Conservation (phyloP, 2,329 filamentous ascomycete genomes). For the Pseudogymnoascus sp. region DNA sequence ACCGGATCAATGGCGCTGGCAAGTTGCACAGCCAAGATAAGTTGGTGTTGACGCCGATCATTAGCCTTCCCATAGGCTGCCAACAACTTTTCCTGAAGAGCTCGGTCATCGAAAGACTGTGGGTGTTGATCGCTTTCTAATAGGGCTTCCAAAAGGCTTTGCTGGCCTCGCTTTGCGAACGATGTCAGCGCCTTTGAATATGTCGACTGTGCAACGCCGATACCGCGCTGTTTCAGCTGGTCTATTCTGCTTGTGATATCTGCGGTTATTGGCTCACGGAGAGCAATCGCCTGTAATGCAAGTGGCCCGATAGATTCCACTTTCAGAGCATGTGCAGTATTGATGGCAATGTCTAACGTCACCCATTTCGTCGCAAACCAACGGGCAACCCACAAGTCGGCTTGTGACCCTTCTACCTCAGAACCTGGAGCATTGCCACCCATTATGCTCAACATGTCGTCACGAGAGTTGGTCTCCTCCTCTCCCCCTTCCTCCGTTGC, state of each 20-base stretch:
- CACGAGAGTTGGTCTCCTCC: constrained; percentile 20
- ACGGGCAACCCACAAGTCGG: constrained; percentile 55
- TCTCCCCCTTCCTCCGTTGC: constrained; percentile 12
- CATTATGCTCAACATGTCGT: background rate
- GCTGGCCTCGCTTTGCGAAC: constrained; percentile 51
- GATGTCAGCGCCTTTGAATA: constrained; percentile 60
- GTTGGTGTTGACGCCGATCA: constrained; percentile 44
- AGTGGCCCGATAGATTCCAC: constrained; percentile 65
- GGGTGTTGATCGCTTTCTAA: constrained; percentile 54
- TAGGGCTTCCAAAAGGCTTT: constrained; percentile 20
- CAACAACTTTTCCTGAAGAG: constrained; percentile 47
- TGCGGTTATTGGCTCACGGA: constrained; percentile 50
- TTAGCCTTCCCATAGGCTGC: constrained; percentile 40
- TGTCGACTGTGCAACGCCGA: constrained; percentile 52
- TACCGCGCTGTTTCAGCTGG: constrained; percentile 52
- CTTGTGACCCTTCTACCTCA: background rate
- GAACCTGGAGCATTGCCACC: background rate
- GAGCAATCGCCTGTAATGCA: constrained; percentile 68
- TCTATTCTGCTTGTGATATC: constrained; percentile 52
- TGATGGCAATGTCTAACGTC: constrained; percentile 63
- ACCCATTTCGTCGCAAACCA: constrained; percentile 74
- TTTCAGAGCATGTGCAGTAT: constrained; percentile 61
- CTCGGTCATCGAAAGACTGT: constrained; percentile 49
- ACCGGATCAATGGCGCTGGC: constrained; percentile 31
- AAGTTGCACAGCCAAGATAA: constrained; percentile 47